phyloP scores from a whole-genome alignment of 2,329 filamentous ascomycete genomes.

The Graphilbum ipis-grandicollis region DNA sequence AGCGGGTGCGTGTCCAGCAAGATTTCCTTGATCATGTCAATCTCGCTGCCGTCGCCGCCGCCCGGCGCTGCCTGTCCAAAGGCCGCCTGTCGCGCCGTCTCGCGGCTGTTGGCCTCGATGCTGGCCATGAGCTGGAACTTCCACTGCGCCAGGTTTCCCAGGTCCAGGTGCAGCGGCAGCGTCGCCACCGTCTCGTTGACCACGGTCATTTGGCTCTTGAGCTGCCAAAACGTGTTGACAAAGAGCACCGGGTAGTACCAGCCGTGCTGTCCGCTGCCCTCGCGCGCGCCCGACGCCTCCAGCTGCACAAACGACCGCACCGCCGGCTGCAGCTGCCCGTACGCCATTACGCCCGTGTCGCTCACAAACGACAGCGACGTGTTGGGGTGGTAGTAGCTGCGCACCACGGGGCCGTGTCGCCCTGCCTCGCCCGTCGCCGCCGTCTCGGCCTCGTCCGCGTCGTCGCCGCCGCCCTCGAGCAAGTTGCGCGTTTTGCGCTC shows the following conservation, averaged over 20 bases:
- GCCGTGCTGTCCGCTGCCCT: slow-evolving; percentile 67
- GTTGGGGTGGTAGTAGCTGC: slow-evolving; percentile 89
- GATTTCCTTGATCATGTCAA: slow-evolving; percentile 95
- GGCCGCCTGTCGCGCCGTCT: slow-evolving; percentile 62
- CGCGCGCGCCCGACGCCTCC: slow-evolving; percentile 65
- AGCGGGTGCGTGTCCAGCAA: slow-evolving; percentile 88
- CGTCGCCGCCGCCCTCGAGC: slow-evolving; percentile 37
- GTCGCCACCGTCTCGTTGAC: slow-evolving; percentile 78
- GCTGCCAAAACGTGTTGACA: slow-evolving; percentile 94
- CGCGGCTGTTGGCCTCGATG: slow-evolving; percentile 75
- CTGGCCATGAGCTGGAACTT: slow-evolving; percentile 75
- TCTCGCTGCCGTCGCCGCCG: slow-evolving; percentile 77
- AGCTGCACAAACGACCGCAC: slow-evolving; percentile 62
- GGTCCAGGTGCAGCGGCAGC: slow-evolving; percentile 65
- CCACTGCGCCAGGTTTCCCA: slow-evolving; percentile 73
- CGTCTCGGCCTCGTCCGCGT: slow-evolving; percentile 32
- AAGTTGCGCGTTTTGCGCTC: slow-evolving; percentile 73
- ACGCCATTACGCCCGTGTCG: slow-evolving; percentile 54
- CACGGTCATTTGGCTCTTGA: slow-evolving; percentile 77
- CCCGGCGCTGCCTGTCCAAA: slow-evolving; percentile 53
- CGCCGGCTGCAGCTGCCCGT: slow-evolving; percentile 51
- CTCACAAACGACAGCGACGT: slow-evolving; percentile 79
- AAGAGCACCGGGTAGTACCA: slow-evolving; percentile 91
- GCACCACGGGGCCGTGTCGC: slow-evolving; percentile 47
- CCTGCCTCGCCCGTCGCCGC: slow-evolving; percentile 24